Percentiles rank a stretch among this genome's conserved stretches.
These are phyloP conservation scores for Furcasterigmium furcatum DNA, from an alignment of 2,329 filamentous ascomycete genomes.

Conservation along the genomic window DNA sequence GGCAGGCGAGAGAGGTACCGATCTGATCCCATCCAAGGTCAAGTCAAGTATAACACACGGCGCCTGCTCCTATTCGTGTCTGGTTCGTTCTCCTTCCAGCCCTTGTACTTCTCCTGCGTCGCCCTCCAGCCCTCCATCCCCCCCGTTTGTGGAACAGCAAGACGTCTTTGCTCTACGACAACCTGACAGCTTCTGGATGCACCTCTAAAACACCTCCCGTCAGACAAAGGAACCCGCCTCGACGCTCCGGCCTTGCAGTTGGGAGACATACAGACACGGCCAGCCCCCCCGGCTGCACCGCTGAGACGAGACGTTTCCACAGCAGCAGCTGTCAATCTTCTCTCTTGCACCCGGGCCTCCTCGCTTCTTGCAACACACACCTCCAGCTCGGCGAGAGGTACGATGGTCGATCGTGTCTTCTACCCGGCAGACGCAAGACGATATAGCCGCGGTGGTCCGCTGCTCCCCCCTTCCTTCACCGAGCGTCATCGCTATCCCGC, in stretches of 20 bases:
- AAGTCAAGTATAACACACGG: too few relatives aligned
- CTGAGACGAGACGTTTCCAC: constrained; percentile 9
- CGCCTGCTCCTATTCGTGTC: too few relatives aligned
- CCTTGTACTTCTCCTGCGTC: constrained; percentile 5
- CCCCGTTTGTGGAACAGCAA: background rate
- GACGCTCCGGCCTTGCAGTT: background rate
- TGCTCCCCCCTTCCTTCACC: constrained; percentile 25
- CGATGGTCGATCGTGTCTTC: constrained; percentile 39
- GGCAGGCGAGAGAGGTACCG: too few relatives aligned
- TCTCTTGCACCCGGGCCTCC: background rate
- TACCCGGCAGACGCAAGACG: constrained; percentile 34
- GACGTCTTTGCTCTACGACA: background rate
- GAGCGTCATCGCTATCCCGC: constrained; percentile 32
- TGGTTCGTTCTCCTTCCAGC: background rate
- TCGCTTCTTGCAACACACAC: constrained; percentile 12
- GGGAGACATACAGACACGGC: background rate
- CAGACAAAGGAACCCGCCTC: background rate
- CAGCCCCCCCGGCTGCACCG: too few relatives aligned
- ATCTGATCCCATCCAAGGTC: background rate
- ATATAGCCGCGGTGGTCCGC: constrained; percentile 35
- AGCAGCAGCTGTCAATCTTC: background rate
- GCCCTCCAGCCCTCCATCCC: background rate
- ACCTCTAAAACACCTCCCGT: background rate
- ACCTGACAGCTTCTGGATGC: background rate
- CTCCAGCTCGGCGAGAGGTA: constrained; percentile 2